phyloP scores from a whole-genome alignment of 495 filamentous ascomycete genomes.

The Massariosphaeria phaeospora region DNA sequence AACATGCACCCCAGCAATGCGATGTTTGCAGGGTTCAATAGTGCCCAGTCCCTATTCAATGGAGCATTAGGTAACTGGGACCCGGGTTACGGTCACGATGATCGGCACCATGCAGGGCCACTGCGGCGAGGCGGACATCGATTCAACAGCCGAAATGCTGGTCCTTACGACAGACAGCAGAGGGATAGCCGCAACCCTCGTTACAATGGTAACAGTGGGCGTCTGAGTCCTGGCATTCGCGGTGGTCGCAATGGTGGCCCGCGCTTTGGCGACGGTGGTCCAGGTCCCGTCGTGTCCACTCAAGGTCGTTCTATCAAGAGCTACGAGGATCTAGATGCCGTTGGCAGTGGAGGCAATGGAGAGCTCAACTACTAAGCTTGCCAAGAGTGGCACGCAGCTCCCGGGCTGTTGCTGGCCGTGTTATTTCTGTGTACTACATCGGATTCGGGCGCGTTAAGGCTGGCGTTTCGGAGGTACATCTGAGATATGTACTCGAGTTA shows the following conservation, averaged over 20 bases:
- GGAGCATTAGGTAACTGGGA: conserved; percentile 36
- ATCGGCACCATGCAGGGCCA: conserved; percentile 53
- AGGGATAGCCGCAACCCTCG: conserved; percentile 35
- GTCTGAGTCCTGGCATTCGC: conserved; percentile 38
- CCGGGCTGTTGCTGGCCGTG: neutral
- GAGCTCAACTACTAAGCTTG: conserved; percentile 57
- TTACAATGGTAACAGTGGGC: conserved; percentile 41
- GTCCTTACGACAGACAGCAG: conserved; percentile 57
- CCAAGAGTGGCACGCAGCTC: neutral
- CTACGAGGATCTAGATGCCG: conserved; percentile 93
- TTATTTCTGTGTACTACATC: neutral
- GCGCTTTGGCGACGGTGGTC: conserved; percentile 51
- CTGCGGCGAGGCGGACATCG: conserved; percentile 55
- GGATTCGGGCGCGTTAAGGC: neutral
- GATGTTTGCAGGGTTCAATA: conserved; percentile 40
- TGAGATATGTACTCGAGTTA: too few relatives aligned
- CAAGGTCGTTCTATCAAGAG: conserved; percentile 87
- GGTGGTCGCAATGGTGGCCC: conserved; percentile 42
- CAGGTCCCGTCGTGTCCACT: conserved; percentile 73
- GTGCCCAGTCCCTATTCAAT: conserved; percentile 52
- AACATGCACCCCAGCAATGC: conserved; percentile 50
- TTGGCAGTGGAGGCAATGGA: conserved; percentile 50
- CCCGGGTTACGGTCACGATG: conserved; percentile 35
- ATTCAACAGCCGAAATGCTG: conserved; percentile 44
- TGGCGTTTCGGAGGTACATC: neutral